phyloP scores from a whole-genome alignment of 371 early-diverging fungal genomes.

The Mortierella sp. region DNA sequence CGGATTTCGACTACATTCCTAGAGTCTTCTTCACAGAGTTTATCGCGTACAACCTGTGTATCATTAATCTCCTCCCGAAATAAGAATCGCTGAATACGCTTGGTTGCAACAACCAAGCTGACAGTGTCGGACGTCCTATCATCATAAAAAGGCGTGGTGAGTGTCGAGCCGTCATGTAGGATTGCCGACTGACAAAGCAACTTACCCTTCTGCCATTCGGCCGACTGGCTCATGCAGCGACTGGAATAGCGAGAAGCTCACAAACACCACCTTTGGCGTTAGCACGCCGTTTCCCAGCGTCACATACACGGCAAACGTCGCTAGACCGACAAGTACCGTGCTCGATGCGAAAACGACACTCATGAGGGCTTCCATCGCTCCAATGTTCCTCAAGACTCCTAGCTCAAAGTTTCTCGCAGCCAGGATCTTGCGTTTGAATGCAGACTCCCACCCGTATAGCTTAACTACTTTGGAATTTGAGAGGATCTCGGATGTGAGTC shows the following conservation, averaged over 20 bases:
- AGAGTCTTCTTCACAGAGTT: background rate
- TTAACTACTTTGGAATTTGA: conserved; percentile 68
- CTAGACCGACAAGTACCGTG: conserved; percentile 85
- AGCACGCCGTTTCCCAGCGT: conserved; percentile 66
- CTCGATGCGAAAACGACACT: conserved; percentile 79
- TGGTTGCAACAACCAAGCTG: conserved; percentile 85
- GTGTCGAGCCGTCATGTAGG: background rate
- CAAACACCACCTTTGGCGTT: conserved; percentile 86
- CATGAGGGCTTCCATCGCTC: conserved; percentile 58
- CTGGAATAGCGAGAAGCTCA: conserved; percentile 91
- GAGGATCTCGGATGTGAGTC: conserved; percentile 68
- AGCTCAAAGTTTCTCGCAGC: conserved; percentile 66
- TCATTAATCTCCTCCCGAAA: conserved; percentile 82
- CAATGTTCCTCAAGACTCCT: conserved; percentile 17
- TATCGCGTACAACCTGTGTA: conserved; percentile 59
- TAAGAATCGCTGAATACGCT: conserved; percentile 84
- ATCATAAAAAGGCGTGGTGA: background rate
- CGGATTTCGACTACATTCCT: conserved; percentile 19
- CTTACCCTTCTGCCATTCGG: conserved; percentile 70
- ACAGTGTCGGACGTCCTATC: conserved; percentile 66
- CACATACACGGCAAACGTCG: conserved; percentile 85
- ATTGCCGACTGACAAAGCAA: background rate
- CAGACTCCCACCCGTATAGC: conserved; percentile 67
- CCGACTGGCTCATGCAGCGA: conserved; percentile 82
- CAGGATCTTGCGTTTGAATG: conserved; percentile 51